phyloP scores from a whole-genome alignment of 108 stramenopile genomes.

The Licmophora abbreviata region DNA sequence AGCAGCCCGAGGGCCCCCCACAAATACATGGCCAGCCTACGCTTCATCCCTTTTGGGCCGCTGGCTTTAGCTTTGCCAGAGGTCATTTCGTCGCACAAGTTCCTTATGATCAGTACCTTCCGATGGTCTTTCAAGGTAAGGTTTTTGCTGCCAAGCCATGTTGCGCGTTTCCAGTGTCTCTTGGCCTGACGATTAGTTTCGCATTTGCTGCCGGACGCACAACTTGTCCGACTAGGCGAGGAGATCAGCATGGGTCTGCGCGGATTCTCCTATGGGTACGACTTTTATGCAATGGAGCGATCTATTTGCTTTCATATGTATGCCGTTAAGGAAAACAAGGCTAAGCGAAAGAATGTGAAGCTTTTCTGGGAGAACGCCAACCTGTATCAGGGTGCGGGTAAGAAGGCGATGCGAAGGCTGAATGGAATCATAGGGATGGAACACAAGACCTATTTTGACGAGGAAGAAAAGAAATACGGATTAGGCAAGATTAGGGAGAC shows the following conservation, averaged over 20 bases:
- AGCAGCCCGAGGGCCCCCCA: conserved; percentile 75
- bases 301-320: conserved; percentile 84
- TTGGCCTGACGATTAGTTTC: conserved; percentile 10
- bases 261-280: conserved; percentile 81
- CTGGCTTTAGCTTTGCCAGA: conserved; percentile 86
- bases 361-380: conserved; percentile 75
- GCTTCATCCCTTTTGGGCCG: conserved; percentile 91
- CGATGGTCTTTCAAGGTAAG: conserved; percentile 55
- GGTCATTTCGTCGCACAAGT: conserved; percentile 82
- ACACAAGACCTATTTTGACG: conserved; percentile 35
- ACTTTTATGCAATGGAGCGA: conserved; percentile 75
- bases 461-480: conserved; percentile 61
- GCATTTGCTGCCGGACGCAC: conserved; percentile 13
- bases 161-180: conserved; percentile 11
- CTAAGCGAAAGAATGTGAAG: conserved; percentile 47
- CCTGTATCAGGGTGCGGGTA: conserved; percentile 49
- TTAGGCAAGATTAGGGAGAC: conserved; percentile 65
- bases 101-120: conserved; percentile 84
- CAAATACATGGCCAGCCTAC: conserved; percentile 59
- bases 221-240: conserved; percentile 78
- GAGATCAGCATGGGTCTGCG: conserved; percentile 79
- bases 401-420: conserved; percentile 67
- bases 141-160: neutral
- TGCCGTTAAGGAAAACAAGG: conserved; percentile 49
- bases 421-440: conserved; percentile 82